Conservation (phyloP, 1,139 yeast genomes). For the Saccharomyces hybrid region DNA sequence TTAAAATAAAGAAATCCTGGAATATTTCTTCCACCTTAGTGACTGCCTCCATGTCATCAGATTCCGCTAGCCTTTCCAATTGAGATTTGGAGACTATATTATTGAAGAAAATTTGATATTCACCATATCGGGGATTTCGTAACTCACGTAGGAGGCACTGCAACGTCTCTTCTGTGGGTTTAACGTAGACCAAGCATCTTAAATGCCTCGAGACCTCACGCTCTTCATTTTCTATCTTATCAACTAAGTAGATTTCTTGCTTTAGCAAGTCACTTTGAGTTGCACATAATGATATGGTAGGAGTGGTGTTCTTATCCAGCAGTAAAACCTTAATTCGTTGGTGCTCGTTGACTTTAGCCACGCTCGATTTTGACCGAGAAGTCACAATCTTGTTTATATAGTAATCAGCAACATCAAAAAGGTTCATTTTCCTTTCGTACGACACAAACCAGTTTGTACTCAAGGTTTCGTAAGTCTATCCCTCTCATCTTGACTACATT, state of each 20-base stretch:
- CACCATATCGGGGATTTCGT: slow-evolving; percentile 67
- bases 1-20: slow-evolving; percentile 72
- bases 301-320: slow-evolving; percentile 72
- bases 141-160: slow-evolving; percentile 57
- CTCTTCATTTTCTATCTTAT: slow-evolving; percentile 53
- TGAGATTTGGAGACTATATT: slow-evolving; percentile 68
- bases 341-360: slow-evolving; percentile 27
- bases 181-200: slow-evolving; percentile 71
- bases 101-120: slow-evolving; percentile 69
- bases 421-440: slow-evolving; percentile 37
- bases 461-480: background rate
- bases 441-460: background rate
- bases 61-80: slow-evolving; percentile 79
- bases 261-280: slow-evolving; percentile 80
- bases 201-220: slow-evolving; percentile 77
- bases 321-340: slow-evolving; percentile 64
- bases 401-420: slow-evolving; percentile 43
- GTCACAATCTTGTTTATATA: slow-evolving; percentile 44
- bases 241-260: slow-evolving; percentile 76
- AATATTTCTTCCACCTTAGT: slow-evolving; percentile 71
- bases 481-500: background rate
- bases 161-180: slow-evolving; percentile 65
- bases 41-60: slow-evolving; percentile 80
- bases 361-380: slow-evolving; percentile 18
- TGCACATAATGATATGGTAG: slow-evolving; percentile 75